Evolutionary conservation across 1,284 basidiomycete species (phyloP), one percentile per base, ranked within the genome.

Genomic region (Ganoderma leucocontextum): DNA sequence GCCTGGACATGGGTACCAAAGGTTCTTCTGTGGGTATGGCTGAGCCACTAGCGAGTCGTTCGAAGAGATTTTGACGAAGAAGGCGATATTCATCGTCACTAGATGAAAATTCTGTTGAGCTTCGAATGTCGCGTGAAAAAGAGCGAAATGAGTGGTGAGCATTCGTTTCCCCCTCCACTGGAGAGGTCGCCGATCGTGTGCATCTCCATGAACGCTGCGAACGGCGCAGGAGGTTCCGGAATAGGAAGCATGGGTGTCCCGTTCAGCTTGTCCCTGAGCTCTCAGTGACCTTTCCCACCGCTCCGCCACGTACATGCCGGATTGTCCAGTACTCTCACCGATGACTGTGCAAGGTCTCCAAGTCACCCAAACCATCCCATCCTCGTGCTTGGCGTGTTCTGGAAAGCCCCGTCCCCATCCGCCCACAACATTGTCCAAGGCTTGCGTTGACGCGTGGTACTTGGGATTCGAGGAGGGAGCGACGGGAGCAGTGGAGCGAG

Each of bases 51-150:
- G 91, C 84, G 72, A 92, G 87, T 65, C 91, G 86, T 75, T 93
- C 91, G 71, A 94, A 94, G 55, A 94, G 80, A 75, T 89, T 91
- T 77, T 92, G 91, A 44, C 92, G 88, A 10, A 94, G 83, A 55
- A 93, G 79, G 63, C 92, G 89, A 77, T 93, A 93, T 76, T 93
- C 92, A 73, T 93, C 91, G 76, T 93, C 90, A 76, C 91, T 93
- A 75, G n/a, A 22, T 39, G 19, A 25, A 17, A 22, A 19, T n/a
- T 38, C 19, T n/a, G 38, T 41, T 60, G 22, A 39, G 22, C 19
- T 25, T 60, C 36, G 36, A 38, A 29, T 25, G 15, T 25, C n/a
- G 58, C 19, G 19, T 41, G 38, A 39, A 41, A 38, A 41, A 41
- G 38, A 22, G 41, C 13, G 10, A 38, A 38, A 58, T 63, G 8